Conservation (phyloP, 495 filamentous ascomycete species). For the Talaromyces proteolyticus region DNA sequence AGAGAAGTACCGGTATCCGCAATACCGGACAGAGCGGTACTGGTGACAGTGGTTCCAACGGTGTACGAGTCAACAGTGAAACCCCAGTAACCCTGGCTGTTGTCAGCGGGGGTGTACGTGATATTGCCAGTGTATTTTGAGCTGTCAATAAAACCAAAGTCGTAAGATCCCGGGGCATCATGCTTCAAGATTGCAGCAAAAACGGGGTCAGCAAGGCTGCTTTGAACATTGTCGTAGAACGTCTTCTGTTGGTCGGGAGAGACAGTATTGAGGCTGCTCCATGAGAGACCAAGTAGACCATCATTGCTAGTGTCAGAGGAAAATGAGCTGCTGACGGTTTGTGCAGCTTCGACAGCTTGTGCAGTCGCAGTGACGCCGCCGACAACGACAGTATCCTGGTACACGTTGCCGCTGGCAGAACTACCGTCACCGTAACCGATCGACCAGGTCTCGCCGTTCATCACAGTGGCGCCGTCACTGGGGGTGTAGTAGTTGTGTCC, state of each 20-base stretch:
- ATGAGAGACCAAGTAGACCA: conserved; percentile 72
- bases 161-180: conserved; percentile 57
- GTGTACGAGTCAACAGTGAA: conserved; percentile 60
- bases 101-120: conserved; percentile 43
- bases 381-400: conserved; percentile 61
- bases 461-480: conserved; percentile 37
- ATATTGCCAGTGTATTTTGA: conserved; percentile 43
- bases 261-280: conserved; percentile 66
- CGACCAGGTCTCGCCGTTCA: conserved; percentile 53
- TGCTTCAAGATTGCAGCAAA: conserved; percentile 68
- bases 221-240: conserved; percentile 67
- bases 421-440: conserved; percentile 72
- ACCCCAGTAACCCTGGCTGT: conserved; percentile 61
- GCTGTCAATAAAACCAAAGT: conserved; percentile 68
- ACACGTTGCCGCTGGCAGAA: conserved; percentile 59
- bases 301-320: conserved; percentile 53
- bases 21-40: conserved; percentile 53
- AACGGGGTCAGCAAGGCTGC: conserved; percentile 47
- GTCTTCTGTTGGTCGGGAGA: conserved; percentile 54
- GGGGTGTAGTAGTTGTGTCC: conserved; percentile 49
- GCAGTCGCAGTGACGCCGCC: conserved; percentile 54
- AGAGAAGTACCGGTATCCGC: conserved; percentile 68
- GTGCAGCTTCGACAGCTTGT: conserved; percentile 68
- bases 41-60: conserved; percentile 43
- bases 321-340: conserved; percentile 55